phyloP scores from a whole-genome alignment of 495 filamentous ascomycete species.

The Aspergillus affinis region DNA sequence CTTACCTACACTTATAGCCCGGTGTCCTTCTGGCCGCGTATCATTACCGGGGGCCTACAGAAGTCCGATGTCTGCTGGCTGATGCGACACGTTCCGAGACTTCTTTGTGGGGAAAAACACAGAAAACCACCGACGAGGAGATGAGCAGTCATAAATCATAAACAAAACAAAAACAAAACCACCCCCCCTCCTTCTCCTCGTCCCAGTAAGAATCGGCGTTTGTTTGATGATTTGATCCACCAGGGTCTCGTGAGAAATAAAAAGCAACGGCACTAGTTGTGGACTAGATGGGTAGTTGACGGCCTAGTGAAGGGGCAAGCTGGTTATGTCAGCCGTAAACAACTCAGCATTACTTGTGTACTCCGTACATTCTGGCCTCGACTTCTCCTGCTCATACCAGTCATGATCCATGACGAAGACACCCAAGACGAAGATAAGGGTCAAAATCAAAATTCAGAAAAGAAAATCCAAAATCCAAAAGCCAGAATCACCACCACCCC shows the following conservation, averaged over 20 bases:
- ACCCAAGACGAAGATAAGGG: no score
- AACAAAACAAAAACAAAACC: constrained; percentile 11
- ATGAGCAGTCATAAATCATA: constrained; percentile 23
- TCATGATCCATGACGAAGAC: neutral
- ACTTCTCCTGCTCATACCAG: neutral
- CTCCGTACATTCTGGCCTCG: neutral
- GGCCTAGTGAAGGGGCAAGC: neutral
- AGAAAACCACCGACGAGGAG: constrained; percentile 12
- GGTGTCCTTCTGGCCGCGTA: constrained; percentile 4
- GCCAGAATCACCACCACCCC: neutral
- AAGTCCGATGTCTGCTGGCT: neutral
- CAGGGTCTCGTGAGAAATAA: constrained; percentile 17
- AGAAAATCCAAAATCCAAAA: neutral
- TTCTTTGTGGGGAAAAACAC: constrained; percentile 15
- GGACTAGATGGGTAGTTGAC: no score
- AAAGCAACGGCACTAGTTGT: neutral
- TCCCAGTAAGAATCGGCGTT: constrained; percentile 15
- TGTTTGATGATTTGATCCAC: constrained; percentile 15
- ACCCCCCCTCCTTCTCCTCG: neutral
- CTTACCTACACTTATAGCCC: no score
- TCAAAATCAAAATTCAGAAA: neutral
- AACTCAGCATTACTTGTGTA: no score
- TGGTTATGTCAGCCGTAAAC: constrained; percentile 6
- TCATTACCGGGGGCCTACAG: neutral
- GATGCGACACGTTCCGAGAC: constrained; percentile 17